Percentiles rank a stretch among this genome's conserved stretches.
These are phyloP conservation scores for Wickerhamiella spandovensis DNA, from an alignment of 805 yeast genomes.

Conservation along the genomic window DNA sequence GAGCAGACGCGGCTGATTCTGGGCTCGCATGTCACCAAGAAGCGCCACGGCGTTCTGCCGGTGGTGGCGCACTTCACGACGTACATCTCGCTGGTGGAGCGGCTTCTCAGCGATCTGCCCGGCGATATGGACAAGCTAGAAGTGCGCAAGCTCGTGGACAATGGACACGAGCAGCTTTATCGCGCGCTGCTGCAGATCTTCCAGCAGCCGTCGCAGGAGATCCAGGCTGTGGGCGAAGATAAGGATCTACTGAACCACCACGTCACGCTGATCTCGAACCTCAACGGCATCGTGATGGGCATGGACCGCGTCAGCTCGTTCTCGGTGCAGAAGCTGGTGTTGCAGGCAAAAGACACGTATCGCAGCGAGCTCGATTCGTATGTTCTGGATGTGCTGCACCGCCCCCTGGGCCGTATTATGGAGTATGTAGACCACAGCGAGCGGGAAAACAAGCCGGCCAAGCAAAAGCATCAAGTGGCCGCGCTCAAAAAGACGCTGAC, in stretches of 20 bases:
- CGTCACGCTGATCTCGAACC: slow-evolving; percentile 39
- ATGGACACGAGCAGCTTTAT: slow-evolving; percentile 12
- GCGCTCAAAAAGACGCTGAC: slow-evolving; percentile 44
- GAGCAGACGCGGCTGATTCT: slow-evolving; percentile 37
- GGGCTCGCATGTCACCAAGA: slow-evolving; percentile 27
- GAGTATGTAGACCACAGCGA: slow-evolving; percentile 55
- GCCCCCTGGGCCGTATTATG: slow-evolving; percentile 53
- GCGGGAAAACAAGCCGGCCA: slow-evolving; percentile 28
- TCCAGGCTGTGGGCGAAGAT: slow-evolving; percentile 13
- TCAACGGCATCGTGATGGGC: slow-evolving; percentile 34
- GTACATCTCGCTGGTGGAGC: slow-evolving; percentile 16
- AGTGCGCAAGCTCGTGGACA: not conserved
- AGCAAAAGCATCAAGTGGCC: slow-evolving; percentile 25
- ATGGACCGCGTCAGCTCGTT: slow-evolving; percentile 12
- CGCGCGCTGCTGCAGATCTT: slow-evolving; percentile 19
- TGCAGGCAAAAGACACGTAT: slow-evolving; percentile 20
- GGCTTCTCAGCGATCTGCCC: slow-evolving; percentile 6
- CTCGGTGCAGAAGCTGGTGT: slow-evolving; percentile 14
- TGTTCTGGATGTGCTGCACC: slow-evolving; percentile 33
- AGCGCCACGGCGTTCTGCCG: slow-evolving; percentile 31
- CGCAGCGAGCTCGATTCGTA: slow-evolving; percentile 30
- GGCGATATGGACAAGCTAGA: not conserved
- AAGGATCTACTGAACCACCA: slow-evolving; percentile 30
- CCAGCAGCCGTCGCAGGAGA: slow-evolving; percentile 2
- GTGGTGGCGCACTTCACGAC: slow-evolving; percentile 36